A percentile compares a stretch with the other conserved stretches of the same genome.
Conservation (phyloP, 306 rosid genomes). For the Cajanus cajan region DNA sequence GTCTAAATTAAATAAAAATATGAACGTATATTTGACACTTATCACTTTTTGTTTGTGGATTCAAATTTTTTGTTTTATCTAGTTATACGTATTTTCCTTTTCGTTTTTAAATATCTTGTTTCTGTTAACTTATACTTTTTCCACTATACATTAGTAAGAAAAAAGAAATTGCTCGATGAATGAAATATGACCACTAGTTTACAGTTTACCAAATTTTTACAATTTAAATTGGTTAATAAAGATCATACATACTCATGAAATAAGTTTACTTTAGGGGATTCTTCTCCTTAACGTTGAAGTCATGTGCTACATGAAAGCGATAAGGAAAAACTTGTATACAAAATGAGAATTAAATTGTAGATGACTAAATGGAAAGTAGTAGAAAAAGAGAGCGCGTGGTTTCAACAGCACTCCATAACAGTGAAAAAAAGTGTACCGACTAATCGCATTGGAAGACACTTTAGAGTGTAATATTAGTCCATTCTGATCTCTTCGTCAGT, state of each 20-base stretch:
- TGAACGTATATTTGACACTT: too few relatives aligned
- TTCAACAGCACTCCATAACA: not conserved
- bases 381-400: not conserved
- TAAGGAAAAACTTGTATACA: not conserved
- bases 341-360: not conserved
- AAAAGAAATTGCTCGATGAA: not conserved
- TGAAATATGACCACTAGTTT: not conserved
- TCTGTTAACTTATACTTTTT: not conserved
- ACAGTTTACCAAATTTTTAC: not conserved
- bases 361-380: not conserved
- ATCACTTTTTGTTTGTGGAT: too few relatives aligned
- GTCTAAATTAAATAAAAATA: too few relatives aligned
- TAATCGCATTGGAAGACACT: not conserved
- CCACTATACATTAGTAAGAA: not conserved
- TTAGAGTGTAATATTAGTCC: slow-evolving; percentile 14
- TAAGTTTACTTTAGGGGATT: not conserved
- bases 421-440: not conserved
- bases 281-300: slow-evolving; percentile 10
- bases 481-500: not conserved
- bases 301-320: not conserved
- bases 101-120: not conserved
- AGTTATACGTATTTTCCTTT: too few relatives aligned
- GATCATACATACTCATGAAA: not conserved
- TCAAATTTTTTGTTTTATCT: too few relatives aligned
- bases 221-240: not conserved